Base-by-base conservation (phyloP, 2,329 filamentous ascomycete species). In the Colletotrichum paranaense region DNA sequence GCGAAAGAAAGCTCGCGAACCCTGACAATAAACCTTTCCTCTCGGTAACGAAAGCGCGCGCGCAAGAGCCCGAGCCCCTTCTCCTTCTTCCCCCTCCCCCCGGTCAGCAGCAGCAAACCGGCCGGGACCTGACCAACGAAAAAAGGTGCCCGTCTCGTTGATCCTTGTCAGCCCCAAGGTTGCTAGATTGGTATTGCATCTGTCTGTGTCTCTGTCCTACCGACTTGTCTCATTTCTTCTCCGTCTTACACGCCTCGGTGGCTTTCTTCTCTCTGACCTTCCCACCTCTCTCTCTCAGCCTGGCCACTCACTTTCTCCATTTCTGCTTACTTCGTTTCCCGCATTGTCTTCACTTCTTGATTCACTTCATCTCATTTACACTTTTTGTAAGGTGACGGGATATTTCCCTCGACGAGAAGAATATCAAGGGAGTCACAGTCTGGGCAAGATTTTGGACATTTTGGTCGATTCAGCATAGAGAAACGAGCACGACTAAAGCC, bases 111-210 rank as follows among this genome's bases (percentile, higher is more conserved):
- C 65, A 70, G 67, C 70, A 73, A 70, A 60, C 59, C 26, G 28
- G 42, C 64, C 60, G 32, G 19, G 56, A 57, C 67, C 70, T 64
- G 57, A 52, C 67, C 55, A 73, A 73, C 70, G 60, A 59, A 57
- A 70, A 35, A 22, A 64, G 5, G 49, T 7, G 22, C 22, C 32
- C 19, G 22, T 24, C 52, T 49, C n/a, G 16, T 26, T 32, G 26
- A 35, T 52, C 30, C 49, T n/a, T 28, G 59, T 32, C 24, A 26
- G 38, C 59, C 26, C 46, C 30, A 26, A 24, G 32, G 28, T 24
- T 49, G 9, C 32, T 35, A 35, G 32, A 38, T 24, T 62, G 24
- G 38, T 19, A 19, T 19, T 19, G 38, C 14, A 19, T 42, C 38
- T 28, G n/a, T 55, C 62, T 32, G 32, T 32, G 32, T 38, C n/a